Percentiles rank a stretch among this genome's conserved stretches.
phyloP scores from a whole-genome alignment of 345 rosid genomes.

The Brassica rapa region DNA sequence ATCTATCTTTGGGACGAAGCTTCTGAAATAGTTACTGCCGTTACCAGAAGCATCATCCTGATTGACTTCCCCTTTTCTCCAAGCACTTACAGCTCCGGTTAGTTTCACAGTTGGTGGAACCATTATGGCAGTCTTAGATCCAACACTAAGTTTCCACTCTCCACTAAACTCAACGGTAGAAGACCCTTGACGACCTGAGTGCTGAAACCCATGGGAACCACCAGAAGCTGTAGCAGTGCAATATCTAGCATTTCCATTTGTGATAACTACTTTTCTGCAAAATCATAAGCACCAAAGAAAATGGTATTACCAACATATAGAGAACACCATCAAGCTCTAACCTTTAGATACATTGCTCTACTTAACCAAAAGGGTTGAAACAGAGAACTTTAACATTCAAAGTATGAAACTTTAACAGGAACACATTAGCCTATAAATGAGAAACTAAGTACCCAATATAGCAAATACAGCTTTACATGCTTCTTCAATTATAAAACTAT shows the following conservation, averaged over 20 bases:
- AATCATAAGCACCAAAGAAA: conserved; percentile 12
- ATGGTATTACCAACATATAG: conserved; percentile 3
- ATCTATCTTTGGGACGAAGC: conserved; percentile 13
- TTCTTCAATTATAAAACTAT: neutral
- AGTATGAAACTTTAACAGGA: neutral
- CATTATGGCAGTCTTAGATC: conserved; percentile 45
- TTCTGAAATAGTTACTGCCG: conserved; percentile 11
- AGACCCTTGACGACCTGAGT: conserved; percentile 20
- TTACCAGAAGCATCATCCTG: conserved; percentile 21
- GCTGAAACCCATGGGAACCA: conserved; percentile 32
- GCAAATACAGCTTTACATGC: neutral
- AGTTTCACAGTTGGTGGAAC: conserved; percentile 32
- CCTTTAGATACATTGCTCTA: neutral
- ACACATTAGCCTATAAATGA: conserved; percentile 11
- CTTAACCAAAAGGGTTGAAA: no score
- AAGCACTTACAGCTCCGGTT: conserved; percentile 21
- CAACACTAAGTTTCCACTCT: conserved; percentile 39
- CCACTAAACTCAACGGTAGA: conserved; percentile 28
- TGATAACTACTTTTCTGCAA: conserved; percentile 44
- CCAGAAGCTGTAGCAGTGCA: conserved; percentile 30
- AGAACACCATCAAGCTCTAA: neutral
- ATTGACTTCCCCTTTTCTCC: conserved; percentile 39
- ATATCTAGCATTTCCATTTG: conserved; percentile 33
- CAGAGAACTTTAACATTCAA: no score
- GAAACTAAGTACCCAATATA: conserved; percentile 11